Base-by-base conservation (phyloP, 129 eudicot genomes). In the Dittrichia graveolens region DNA sequence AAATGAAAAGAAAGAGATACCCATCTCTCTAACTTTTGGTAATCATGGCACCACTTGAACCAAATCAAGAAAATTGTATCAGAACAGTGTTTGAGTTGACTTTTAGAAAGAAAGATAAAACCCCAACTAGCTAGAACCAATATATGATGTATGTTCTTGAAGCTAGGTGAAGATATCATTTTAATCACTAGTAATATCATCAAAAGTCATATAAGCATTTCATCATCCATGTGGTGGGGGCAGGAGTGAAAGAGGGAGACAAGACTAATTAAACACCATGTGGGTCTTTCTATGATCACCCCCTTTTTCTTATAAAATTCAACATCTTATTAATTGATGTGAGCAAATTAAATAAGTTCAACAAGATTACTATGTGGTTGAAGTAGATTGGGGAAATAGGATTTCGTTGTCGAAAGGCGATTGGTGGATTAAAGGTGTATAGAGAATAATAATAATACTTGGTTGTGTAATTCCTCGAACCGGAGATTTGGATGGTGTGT, bases 331-430 rank as follows among this genome's bases (percentile, higher is more conserved):
- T 24, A 24, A 58, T 60, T 37, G 59, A 67, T 75, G 69, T 76
- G 45, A 76, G 54, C 45, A 67, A 58, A 58, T 57, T 67, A 12
- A 67, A 67, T 46, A 58, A 50, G 40, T 45, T 13, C 69, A 67
- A 10, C 38, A 45, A 60, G 39, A 39, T 47, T 12, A 24, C 8
- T 11, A 8, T 38, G 31, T 6, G 31, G 24, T 67, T 18, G 42
- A 37, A 60, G 55, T 77, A n/a, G 75, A 77, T 67, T 68, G 75
- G 75, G 53, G 61, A 13, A 44, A 68, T 8, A 62, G 48, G 62
- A 60, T 12, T 9, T 43, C 0, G 75, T 48, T 59, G 81, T 69
- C 71, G 48, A 59, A 0, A 69, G 50, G 39, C 14, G 81, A 77
- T 60, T 77, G 81, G 76, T 77, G 46, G 70, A 53, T 19, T 16